Percentiles rank a stretch among this genome's conserved stretches.
phyloP scores from a whole-genome alignment of 306 rosid species.

The Sicyos edulis region DNA sequence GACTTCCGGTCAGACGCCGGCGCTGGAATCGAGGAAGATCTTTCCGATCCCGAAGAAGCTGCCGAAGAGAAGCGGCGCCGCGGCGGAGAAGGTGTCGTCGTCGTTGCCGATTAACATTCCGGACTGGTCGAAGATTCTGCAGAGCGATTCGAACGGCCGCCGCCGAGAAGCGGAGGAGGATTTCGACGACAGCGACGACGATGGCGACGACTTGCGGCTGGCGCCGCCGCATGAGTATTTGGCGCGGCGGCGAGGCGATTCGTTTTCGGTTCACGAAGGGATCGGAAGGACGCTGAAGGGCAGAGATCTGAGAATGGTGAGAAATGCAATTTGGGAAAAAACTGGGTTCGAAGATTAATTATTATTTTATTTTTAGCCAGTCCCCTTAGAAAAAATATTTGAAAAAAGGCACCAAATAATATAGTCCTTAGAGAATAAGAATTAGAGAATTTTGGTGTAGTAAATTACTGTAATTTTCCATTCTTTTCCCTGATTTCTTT shows the following conservation, averaged over 20 bases:
- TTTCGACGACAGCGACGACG: slow-evolving; percentile 16
- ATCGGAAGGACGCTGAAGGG: slow-evolving; percentile 89
- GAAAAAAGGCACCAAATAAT: too few relatives aligned
- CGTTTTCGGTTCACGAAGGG: slow-evolving; percentile 88
- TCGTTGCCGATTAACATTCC: slow-evolving; percentile 79
- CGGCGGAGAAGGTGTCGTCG: slow-evolving; percentile 18
- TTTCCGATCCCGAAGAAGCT: slow-evolving; percentile 12
- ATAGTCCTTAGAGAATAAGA: too few relatives aligned
- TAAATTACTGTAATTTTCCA: too few relatives aligned
- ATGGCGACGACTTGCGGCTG: slow-evolving; percentile 16
- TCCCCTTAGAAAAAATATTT: too few relatives aligned
- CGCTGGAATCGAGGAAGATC: slow-evolving; percentile 14
- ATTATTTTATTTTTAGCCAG: not conserved
- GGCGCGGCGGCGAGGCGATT: slow-evolving; percentile 74
- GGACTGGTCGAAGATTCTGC: slow-evolving; percentile 76
- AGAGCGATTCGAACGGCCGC: slow-evolving; percentile 37
- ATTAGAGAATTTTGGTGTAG: too few relatives aligned
- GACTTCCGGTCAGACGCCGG: slow-evolving; percentile 19
- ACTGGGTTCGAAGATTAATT: slow-evolving; percentile 67
- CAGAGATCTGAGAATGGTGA: slow-evolving; percentile 66
- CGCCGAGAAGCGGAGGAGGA: slow-evolving; percentile 26
- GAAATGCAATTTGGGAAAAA: slow-evolving; percentile 87
- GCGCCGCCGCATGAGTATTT: slow-evolving; percentile 82
- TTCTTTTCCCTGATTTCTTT: too few relatives aligned
- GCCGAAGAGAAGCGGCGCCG: not conserved